These are phyloP conservation scores for Hypericum androsaemum DNA, from an alignment of 345 rosid species.

Conservation along the genomic window DNA sequence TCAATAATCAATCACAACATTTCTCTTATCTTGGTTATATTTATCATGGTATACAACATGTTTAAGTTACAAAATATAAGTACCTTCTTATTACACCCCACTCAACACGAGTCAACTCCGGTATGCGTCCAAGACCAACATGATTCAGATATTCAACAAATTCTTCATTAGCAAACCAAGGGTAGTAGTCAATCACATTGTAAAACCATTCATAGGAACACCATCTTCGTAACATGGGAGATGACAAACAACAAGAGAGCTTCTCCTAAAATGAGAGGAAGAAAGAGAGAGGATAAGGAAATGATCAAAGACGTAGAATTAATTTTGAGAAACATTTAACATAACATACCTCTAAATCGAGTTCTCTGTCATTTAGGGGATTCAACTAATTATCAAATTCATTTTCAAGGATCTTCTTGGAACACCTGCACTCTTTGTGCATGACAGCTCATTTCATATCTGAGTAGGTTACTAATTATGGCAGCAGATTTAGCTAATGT, in stretches of 20 bases:
- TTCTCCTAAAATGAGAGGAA: constrained; percentile 13
- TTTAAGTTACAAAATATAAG: not conserved
- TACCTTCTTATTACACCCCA: constrained; percentile 29
- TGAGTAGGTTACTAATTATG: constrained; percentile 53
- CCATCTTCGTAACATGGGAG: constrained; percentile 20
- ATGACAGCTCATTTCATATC: constrained; percentile 32
- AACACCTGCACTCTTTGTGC: constrained; percentile 27
- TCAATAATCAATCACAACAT: constrained; percentile 3
- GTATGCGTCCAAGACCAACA: constrained; percentile 26
- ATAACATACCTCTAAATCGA: constrained; percentile 29
- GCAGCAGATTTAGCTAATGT: constrained; percentile 27
- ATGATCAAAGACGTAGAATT: not conserved
- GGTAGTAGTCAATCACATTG: constrained; percentile 29
- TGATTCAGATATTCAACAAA: constrained; percentile 30
- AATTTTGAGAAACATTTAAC: constrained; percentile 13
- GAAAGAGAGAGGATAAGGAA: constrained; percentile 1
- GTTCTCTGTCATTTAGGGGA: constrained; percentile 28
- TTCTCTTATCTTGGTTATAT: constrained; percentile 6
- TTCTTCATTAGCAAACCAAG: constrained; percentile 28
- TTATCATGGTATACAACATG: constrained; percentile 4
- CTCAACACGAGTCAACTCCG: constrained; percentile 22
- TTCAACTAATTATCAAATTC: constrained; percentile 27
- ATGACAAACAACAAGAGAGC: constrained; percentile 17
- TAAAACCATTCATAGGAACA: constrained; percentile 29
- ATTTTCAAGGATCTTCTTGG: constrained; percentile 31